Conservation (phyloP, 345 rosid genomes). For the Geranium brycei region DNA sequence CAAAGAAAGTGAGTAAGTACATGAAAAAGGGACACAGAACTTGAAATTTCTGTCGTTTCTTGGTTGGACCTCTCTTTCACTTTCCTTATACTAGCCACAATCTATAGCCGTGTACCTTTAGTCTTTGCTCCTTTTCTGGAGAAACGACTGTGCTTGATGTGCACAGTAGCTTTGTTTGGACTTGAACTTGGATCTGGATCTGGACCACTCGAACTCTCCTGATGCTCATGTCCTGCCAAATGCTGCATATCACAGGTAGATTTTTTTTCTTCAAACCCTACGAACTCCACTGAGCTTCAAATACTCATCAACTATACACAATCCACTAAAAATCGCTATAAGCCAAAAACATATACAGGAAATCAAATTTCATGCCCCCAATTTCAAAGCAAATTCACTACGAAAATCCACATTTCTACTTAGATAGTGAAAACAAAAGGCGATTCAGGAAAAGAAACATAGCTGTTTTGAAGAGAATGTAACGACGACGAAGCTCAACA, state of each 20-base stretch:
- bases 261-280: not conserved
- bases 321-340: not conserved
- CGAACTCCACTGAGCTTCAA: not conserved
- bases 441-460: too few species aligned
- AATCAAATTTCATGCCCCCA: not conserved
- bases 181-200: constrained; percentile 67
- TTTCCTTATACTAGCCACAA: constrained; percentile 11
- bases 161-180: constrained; percentile 18
- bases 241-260: constrained; percentile 21
- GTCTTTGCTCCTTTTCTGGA: constrained; percentile 42
- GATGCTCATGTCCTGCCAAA: constrained; percentile 49
- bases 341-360: not conserved
- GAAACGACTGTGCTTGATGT: constrained; percentile 36
- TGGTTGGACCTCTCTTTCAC: constrained; percentile 5
- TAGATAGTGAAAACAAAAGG: too few species aligned
- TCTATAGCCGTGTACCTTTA: constrained; percentile 38
- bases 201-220: constrained; percentile 48
- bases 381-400: not conserved
- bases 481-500: not conserved
- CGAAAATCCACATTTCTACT: not conserved
- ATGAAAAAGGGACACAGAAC: constrained; percentile 4
- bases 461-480: too few species aligned
- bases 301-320: not conserved
- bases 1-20: constrained; percentile 12
- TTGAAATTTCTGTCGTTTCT: constrained; percentile 13